These are phyloP conservation scores for Bimuria novae-zelandiae DNA, from an alignment of 2,329 filamentous ascomycete genomes.

Conservation along the genomic window DNA sequence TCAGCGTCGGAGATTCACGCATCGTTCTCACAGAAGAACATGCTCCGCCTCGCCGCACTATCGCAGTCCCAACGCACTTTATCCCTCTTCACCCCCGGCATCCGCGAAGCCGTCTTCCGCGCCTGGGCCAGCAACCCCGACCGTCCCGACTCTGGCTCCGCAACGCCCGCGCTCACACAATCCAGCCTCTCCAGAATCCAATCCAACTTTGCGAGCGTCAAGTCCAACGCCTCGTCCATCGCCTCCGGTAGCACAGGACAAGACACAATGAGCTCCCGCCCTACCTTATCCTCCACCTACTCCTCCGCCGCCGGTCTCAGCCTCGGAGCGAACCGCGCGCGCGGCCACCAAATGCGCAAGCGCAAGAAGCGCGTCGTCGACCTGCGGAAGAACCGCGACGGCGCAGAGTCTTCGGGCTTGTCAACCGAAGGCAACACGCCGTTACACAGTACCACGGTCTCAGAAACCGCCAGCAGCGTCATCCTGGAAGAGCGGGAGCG, in stretches of 20 bases:
- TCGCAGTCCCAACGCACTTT: conserved; percentile 88
- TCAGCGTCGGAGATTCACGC: conserved; percentile 81
- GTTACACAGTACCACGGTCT: conserved; percentile 59
- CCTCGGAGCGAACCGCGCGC: conserved; percentile 63
- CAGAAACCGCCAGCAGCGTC: conserved; percentile 56
- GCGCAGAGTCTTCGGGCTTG: conserved; percentile 51
- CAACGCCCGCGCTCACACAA: conserved; percentile 49
- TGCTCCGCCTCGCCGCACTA: conserved; percentile 79
- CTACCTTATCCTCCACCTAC: conserved; percentile 66
- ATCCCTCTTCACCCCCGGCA: conserved; percentile 89
- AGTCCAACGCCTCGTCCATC: conserved; percentile 39
- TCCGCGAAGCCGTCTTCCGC: conserved; percentile 86
- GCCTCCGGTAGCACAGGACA: conserved; percentile 53
- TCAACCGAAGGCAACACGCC: conserved; percentile 58
- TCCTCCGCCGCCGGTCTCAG: conserved; percentile 66
- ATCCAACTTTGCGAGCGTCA: conserved; percentile 56
- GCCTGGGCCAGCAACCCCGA: conserved; percentile 86
- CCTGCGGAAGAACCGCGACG: conserved; percentile 66
- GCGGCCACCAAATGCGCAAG: conserved; percentile 69
- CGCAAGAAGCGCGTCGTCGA: conserved; percentile 86
- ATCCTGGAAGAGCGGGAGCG: conserved; percentile 39
- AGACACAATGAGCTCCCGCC: conserved; percentile 62
- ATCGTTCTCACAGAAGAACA: conserved; percentile 93
- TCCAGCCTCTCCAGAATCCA: conserved; percentile 54
- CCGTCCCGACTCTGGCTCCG: conserved; percentile 60